Evolutionary conservation across 495 filamentous ascomycete species (phyloP), one percentile per base, ranked within the genome.

Genomic region (Staphylotrichum longicolle): DNA sequence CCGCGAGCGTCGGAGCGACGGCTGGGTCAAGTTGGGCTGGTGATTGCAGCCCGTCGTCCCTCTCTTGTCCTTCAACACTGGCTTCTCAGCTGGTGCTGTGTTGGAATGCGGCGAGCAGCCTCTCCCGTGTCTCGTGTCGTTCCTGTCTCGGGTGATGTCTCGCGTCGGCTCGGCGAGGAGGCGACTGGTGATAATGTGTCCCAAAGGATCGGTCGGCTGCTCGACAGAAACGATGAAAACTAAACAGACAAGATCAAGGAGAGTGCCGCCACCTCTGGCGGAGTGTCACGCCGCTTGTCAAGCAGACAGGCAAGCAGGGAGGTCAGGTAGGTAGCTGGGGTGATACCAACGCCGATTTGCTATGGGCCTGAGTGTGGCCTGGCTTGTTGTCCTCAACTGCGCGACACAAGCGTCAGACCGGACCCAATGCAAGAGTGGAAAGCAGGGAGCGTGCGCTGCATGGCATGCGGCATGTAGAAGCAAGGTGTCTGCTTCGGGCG

Each of bases 1-100:
- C 76, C 74, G 69, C 68, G 66, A 71, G 41, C 50, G 44, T 51
- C 58, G 54, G 64, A 66, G 66, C 20, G 61, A 59, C 63, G 63
- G 66, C 39, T 59, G 60, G 66, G 64, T 30, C 42, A 35, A 47
- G 40, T 48, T 14, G 52, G 41, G 60, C 53, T 44, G 53, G 53
- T 41, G 61, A 57, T 44, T 32, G 30, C 52, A 53, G 61, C 14
- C 1, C 44, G 50, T 15, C 14, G 12, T 46, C 4, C 37, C 37
- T 6, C 37, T 39, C 37, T 6, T 39, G 5, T 10, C 37, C 10
- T 39, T 39, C 20, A 27, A 27, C 20, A 27, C 20, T n/a, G 20
- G 34, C 30, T 10, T 8, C 39, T 7, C 33, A 39, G 54, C 33
- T 48, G 34, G 5, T 11, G 3, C 14, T 20, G 58, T 15, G n/a